Evolutionary conservation across 306 rosid genomes (phyloP), one percentile per base, ranked within the genome.

Genomic region (Lablab purpureus): DNA sequence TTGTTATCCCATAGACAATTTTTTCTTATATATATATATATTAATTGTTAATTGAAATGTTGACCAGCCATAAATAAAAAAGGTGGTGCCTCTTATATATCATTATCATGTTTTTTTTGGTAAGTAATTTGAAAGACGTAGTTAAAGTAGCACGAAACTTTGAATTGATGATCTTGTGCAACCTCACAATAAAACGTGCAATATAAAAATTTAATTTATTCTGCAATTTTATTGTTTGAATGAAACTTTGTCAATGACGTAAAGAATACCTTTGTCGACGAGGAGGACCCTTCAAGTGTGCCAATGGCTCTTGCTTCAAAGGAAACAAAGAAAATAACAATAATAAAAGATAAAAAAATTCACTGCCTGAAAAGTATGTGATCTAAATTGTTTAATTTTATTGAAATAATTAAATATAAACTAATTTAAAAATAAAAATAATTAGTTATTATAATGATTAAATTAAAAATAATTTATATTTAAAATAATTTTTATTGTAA

Each of bases 101-200:
- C 1, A 59, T 64, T 51, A 72, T 72, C 67, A 7, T 22, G 13
- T 80, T 54, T n/a, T 51, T 15, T 63, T 7, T 47, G n/a, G 60
- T 14, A 50, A 18, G 50, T 50, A 67, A 49, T 71, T 23, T 71
- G 56, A 23, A 19, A 36, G 2, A 50, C 45, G 74, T 74, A 75
- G 12, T 19, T 81, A 67, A 75, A 46, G 80, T 66, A 56, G 10
- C 51, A 65, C 11, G 52, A 45, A 67, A 46, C 75, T 55, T 18
- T 56, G 75, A 60, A 34, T 30, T 59, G 47, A 41, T 50, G 32
- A 63, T 8, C 23, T 30, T 23, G 10, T 49, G 68, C 68, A 51
- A 73, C 18, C 51, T 63, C 6, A 50, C 32, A 62, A 36, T 34
- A n/a, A 43, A 34, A 36, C 11, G 73, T 46, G 49, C 18, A 62